Base-by-base conservation (phyloP, 495 filamentous ascomycete species). In the Neurospora intermedia region DNA sequence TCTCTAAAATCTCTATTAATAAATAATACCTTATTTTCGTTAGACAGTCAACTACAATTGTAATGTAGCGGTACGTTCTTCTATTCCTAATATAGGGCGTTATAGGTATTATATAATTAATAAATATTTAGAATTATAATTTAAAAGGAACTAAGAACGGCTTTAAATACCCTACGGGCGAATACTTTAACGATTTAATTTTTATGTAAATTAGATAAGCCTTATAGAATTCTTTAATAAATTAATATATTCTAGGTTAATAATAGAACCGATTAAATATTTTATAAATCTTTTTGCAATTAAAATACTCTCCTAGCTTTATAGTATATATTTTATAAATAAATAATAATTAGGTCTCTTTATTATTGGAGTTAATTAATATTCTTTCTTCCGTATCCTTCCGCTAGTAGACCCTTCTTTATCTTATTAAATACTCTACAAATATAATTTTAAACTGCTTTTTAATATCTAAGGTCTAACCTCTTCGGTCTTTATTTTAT, bases 141-240 rank as follows among this genome's bases (percentile, higher is more conserved):
- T 43, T 43, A 4, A 43, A 43, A 5, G 6, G 4, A 0, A 43
- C 6, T 18, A 7, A 7, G 0, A 43, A 43, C 0, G 2, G 1
- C 2, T 18, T 43, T 7, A 43, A 43, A 3, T 18, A 18, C 0
- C 1, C 6, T 0, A 1, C 4, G 13, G 1, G 43, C 0, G 2
- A 43, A 43, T 43, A 43, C 7, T 43, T 1, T 18, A 43, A 43
- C 1, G 2, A 43, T 18, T 43, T 18, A 6, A 6, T 43, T 15
- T 43, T 43, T 6, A 1, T 18, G 6, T 1, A 43, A 18, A 16
- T 5, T 43, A 43, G 6, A 6, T 43, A 43, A 1, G 6, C 42
- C 6, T 43, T 43, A 43, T 18, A 43, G 6, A 43, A 43, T 43
- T 43, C 15, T 2, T 43, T 43, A 43, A 43, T 1, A 1, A 3